phyloP scores from a whole-genome alignment of 306 rosid genomes.

The Corylus heterophylla region DNA sequence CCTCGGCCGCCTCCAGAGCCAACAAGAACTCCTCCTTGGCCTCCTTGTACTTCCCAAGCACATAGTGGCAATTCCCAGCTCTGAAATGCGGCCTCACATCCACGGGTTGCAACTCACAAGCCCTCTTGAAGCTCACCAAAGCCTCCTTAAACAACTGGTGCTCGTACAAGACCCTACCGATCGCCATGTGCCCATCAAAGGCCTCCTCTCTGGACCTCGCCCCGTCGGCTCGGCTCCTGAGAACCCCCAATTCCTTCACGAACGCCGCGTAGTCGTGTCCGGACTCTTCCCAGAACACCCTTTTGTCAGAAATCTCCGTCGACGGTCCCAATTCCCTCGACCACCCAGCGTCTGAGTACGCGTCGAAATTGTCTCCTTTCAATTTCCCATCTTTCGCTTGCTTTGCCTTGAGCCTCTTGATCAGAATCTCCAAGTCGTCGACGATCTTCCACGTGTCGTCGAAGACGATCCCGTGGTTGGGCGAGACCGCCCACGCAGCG shows the following conservation, averaged over 20 bases:
- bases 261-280: constrained; percentile 78
- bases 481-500: constrained; percentile 97
- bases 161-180: constrained; percentile 88
- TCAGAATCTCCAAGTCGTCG: constrained; percentile 86
- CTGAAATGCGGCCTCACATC: constrained; percentile 95
- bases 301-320: constrained; percentile 75
- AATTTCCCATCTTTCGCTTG: constrained; percentile 82
- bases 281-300: constrained; percentile 84
- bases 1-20: constrained; percentile 90
- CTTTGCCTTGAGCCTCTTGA: constrained; percentile 81
- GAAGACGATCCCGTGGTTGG: constrained; percentile 89
- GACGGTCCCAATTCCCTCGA: constrained; percentile 93
- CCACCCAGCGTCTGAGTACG: constrained; percentile 96
- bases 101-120: constrained; percentile 95
- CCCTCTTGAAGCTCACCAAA: constrained; percentile 82
- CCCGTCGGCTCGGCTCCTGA: constrained; percentile 79
- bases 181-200: constrained; percentile 98
- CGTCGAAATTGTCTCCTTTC: constrained; percentile 77
- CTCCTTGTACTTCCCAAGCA: constrained; percentile 65
- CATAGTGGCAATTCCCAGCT: constrained; percentile 90
- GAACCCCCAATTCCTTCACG: constrained; percentile 75
- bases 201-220: constrained; percentile 96
- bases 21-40: constrained; percentile 90
- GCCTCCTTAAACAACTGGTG: constrained; percentile 90
- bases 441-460: constrained; percentile 98